These are phyloP conservation scores for Podaxis mareebaensis DNA, from an alignment of 768 basidiomycete genomes.

Conservation along the genomic window DNA sequence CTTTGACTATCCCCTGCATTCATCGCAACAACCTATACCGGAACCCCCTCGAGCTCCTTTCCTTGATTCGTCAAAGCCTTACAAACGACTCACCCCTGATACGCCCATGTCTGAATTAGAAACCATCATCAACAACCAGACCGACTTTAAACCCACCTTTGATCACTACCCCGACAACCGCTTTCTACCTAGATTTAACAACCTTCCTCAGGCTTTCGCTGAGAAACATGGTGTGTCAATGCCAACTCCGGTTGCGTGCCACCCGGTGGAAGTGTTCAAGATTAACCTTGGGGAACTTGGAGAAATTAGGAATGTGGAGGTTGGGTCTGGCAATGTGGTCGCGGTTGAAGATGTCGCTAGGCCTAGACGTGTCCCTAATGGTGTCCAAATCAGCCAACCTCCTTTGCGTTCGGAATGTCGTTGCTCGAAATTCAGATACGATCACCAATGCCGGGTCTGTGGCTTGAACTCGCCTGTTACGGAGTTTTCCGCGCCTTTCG, in stretches of 20 bases:
- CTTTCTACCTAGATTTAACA: not conserved
- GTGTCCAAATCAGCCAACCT: not conserved
- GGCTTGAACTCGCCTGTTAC: not conserved
- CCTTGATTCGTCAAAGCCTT: not conserved
- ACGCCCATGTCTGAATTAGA: not conserved
- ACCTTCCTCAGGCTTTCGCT: not conserved
- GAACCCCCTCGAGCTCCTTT: not conserved
- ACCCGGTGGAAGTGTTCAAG: not conserved
- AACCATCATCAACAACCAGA: not conserved
- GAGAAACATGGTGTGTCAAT: not conserved
- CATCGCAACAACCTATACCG: not conserved
- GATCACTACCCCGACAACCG: constrained; percentile 1
- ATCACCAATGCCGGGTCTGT: not conserved
- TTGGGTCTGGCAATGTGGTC: not conserved
- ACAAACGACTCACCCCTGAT: not conserved
- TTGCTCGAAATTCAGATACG: not conserved
- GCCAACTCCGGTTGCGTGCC: not conserved
- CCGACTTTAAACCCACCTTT: not conserved
- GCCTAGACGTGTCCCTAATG: not conserved
- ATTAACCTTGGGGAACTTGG: too few relatives aligned
- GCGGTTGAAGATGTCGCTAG: not conserved
- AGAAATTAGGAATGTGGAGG: not conserved
- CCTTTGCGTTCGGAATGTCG: not conserved
- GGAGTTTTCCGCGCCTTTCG: not conserved
- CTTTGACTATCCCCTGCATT: not conserved